phyloP scores from a whole-genome alignment of 257 asterid species.

The Sherardia arvensis region DNA sequence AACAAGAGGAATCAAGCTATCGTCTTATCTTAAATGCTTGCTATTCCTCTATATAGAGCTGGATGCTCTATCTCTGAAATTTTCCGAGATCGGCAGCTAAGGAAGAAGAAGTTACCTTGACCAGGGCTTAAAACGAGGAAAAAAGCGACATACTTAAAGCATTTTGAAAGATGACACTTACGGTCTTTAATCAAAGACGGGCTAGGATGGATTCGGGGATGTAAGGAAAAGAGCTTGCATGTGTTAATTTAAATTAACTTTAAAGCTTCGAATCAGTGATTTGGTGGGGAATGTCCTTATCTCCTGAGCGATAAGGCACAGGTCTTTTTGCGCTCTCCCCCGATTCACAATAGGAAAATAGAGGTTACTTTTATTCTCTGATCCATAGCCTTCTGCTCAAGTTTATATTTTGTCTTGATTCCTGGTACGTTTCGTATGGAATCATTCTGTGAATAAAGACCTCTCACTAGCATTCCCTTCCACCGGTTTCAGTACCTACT shows the following conservation, averaged over 20 bases:
- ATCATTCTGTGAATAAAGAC: too few species aligned
- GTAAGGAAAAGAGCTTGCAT: not conserved
- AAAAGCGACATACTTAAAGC: not conserved
- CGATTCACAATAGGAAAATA: not conserved
- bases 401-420: too few species aligned
- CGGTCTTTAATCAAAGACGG: not conserved
- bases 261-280: too few species aligned
- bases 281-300: too few species aligned
- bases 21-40: not conserved
- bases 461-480: too few species aligned
- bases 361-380: too few species aligned
- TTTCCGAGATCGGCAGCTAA: not conserved
- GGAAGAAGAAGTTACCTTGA: not conserved
- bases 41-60: not conserved
- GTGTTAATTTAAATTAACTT: too few species aligned
- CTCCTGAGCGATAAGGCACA: not conserved
- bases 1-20: slow-evolving; percentile 1
- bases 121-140: not conserved
- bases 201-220: not conserved
- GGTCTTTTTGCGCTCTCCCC: not conserved
- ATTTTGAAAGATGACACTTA: not conserved
- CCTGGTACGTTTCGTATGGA: too few species aligned
- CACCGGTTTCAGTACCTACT: too few species aligned
- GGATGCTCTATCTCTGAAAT: slow-evolving; percentile 1
- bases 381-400: too few species aligned